Conservation (phyloP, 73 alveolate genomes). For the Paramecium sexaurelia region DNA sequence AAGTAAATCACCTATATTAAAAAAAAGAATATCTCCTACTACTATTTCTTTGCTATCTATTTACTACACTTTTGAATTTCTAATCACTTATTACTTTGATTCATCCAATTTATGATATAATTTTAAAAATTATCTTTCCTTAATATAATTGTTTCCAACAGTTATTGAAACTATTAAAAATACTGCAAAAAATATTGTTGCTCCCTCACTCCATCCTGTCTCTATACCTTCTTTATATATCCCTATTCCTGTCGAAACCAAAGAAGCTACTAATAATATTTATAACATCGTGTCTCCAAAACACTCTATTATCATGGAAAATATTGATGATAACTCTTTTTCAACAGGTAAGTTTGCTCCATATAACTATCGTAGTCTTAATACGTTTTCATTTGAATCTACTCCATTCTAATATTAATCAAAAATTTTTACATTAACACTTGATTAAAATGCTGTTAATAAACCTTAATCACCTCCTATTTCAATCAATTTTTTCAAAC, state of each 20-base stretch:
- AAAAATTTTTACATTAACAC: conserved; percentile 13
- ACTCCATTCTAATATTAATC: conserved; percentile 25
- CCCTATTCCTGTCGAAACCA: conserved; percentile 85
- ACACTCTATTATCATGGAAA: conserved; percentile 80
- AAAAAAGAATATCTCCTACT: conserved; percentile 73
- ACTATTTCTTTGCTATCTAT: conserved; percentile 71
- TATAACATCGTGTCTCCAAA: conserved; percentile 94
- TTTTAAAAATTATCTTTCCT: conserved; percentile 66
- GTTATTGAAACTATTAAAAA: conserved; percentile 88
- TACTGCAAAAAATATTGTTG: conserved; percentile 91
- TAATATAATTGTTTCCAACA: conserved; percentile 90
- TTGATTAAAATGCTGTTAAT: not conserved
- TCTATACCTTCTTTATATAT: conserved; percentile 80
- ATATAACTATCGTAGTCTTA: not conserved
- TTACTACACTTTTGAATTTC: conserved; percentile 63
- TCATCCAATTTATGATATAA: conserved; percentile 70
- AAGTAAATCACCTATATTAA: conserved; percentile 73
- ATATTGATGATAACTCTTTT: conserved; percentile 62
- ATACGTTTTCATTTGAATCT: conserved; percentile 19
- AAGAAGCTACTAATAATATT: conserved; percentile 91
- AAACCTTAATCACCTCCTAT: conserved; percentile 51
- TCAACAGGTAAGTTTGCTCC: conserved; percentile 65
- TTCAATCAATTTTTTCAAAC: not conserved
- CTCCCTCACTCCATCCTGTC: conserved; percentile 99
- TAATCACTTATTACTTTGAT: conserved; percentile 68